Conservation (phyloP, 2,329 filamentous ascomycete species). For the Xylariaceae sp. region DNA sequence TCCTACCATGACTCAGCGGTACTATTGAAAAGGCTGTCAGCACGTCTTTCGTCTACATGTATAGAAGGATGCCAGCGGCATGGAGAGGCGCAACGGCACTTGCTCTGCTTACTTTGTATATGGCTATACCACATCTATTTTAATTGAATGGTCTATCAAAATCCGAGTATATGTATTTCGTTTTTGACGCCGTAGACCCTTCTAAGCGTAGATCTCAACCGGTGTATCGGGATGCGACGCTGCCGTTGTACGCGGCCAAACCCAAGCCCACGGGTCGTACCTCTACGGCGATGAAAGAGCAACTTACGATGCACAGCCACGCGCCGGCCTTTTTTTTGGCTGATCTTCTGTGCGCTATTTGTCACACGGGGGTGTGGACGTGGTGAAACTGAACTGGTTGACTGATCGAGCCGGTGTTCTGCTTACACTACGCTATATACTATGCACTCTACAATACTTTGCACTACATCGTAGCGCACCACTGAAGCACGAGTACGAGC, state of each 20-base stretch:
- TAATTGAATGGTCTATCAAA: conserved; percentile 19
- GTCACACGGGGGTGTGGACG: not conserved
- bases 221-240: not conserved
- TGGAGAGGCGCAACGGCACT: conserved; percentile 15
- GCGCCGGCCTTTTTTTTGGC: not conserved
- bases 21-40: conserved; percentile 6
- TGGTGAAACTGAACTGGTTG: conserved; percentile 2
- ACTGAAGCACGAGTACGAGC: too few relatives aligned
- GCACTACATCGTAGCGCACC: too few relatives aligned
- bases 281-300: too few relatives aligned
- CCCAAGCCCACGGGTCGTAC: not conserved
- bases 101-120: conserved; percentile 23
- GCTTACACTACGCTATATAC: not conserved
- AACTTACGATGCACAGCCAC: not conserved
- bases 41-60: conserved; percentile 17
- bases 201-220: too few relatives aligned
- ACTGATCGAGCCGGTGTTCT: not conserved
- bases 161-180: not conserved
- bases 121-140: conserved; percentile 22
- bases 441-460: too few relatives aligned
- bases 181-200: not conserved
- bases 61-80: conserved; percentile 20
- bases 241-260: not conserved
- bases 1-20: not conserved
- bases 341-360: not conserved